Evolutionary conservation across 768 basidiomycete species (phyloP).

Genomic region (Lentinula raphanica): DNA sequence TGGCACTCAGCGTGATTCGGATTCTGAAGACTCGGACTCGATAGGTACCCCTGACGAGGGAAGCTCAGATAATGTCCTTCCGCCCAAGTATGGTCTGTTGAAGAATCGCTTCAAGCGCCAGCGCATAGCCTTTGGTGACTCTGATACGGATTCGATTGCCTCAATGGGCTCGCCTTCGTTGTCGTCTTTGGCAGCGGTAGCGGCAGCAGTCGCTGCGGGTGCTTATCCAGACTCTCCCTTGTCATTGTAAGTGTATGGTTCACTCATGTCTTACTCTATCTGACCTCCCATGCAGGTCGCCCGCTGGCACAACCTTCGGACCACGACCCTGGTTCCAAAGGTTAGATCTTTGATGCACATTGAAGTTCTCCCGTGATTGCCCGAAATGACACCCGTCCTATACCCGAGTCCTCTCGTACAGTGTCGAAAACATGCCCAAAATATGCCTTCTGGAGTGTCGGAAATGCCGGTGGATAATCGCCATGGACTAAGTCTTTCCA

Average conservation of each 20-base stretch:
- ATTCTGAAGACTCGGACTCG: conserved; percentile 6
- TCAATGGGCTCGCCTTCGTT: conserved; percentile 4
- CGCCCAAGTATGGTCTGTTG: neutral
- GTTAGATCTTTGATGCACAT: conserved; percentile 4
- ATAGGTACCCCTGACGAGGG: conserved; percentile 7
- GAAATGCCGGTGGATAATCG: neutral
- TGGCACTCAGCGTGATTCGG: conserved; percentile 6
- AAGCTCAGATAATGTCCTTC: neutral
- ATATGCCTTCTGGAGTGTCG: neutral
- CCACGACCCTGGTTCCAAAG: conserved; percentile 7
- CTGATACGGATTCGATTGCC: conserved; percentile 1
- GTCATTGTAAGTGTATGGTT: neutral
- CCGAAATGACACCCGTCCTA: conserved; percentile 1
- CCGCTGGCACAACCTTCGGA: neutral
- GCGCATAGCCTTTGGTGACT: conserved; percentile 1
- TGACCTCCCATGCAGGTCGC: neutral
- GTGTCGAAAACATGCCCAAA: neutral
- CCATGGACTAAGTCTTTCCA: neutral
- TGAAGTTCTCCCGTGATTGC: neutral
- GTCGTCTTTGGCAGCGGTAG: neutral
- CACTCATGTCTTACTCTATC: no score
- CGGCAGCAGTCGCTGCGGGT: conserved; percentile 3
- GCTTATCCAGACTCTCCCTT: conserved; percentile 1
- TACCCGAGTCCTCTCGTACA: conserved; percentile 1
- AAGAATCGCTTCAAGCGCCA: conserved; percentile 8